Evolutionary conservation across 208 protist species (phyloP).

Genomic region (Trypanosoma avium): DNA sequence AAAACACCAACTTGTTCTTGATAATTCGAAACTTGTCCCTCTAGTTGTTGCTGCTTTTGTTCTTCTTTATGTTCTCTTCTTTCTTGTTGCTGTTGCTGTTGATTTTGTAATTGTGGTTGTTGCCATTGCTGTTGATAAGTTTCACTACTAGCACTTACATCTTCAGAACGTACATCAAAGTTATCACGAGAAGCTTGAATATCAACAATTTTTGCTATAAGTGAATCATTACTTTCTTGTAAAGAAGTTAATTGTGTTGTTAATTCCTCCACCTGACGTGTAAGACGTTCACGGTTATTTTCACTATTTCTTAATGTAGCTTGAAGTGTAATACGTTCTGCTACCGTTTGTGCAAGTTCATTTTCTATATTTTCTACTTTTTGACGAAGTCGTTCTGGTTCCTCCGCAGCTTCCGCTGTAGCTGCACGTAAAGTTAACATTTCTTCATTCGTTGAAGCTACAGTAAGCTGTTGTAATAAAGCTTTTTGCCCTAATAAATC

Average conservation of each 20-base stretch:
- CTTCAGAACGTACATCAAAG: slow-evolving; percentile 32
- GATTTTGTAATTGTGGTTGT: background rate
- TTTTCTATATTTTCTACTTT: slow-evolving; percentile 36
- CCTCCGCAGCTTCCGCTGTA: slow-evolving; percentile 19
- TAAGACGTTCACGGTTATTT: slow-evolving; percentile 35
- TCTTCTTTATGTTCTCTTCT: background rate
- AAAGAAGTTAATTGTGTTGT: slow-evolving; percentile 30
- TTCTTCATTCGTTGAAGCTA: slow-evolving; percentile 8
- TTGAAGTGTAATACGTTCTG: slow-evolving; percentile 12
- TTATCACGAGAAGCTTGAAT: slow-evolving; percentile 28
- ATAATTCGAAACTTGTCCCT: slow-evolving; percentile 47
- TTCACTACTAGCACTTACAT: slow-evolving; percentile 28
- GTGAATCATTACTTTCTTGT: slow-evolving; percentile 36
- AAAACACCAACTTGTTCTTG: slow-evolving; percentile 48
- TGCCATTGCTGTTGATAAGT: slow-evolving; percentile 1
- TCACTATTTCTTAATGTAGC: slow-evolving; percentile 23
- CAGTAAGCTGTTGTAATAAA: slow-evolving; percentile 15
- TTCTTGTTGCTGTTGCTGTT: background rate
- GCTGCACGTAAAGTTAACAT: slow-evolving; percentile 9
- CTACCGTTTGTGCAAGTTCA: slow-evolving; percentile 24
- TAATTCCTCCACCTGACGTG: slow-evolving; percentile 34
- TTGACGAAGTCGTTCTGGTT: slow-evolving; percentile 25
- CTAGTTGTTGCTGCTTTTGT: slow-evolving; percentile 19
- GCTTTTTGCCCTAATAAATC: slow-evolving; percentile 22
- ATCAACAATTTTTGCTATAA: slow-evolving; percentile 47